Percentiles rank a stretch among this genome's conserved stretches.
These are phyloP conservation scores for Phytopythium ostracodes DNA, from an alignment of 352 stramenopile genomes.

Conservation along the genomic window DNA sequence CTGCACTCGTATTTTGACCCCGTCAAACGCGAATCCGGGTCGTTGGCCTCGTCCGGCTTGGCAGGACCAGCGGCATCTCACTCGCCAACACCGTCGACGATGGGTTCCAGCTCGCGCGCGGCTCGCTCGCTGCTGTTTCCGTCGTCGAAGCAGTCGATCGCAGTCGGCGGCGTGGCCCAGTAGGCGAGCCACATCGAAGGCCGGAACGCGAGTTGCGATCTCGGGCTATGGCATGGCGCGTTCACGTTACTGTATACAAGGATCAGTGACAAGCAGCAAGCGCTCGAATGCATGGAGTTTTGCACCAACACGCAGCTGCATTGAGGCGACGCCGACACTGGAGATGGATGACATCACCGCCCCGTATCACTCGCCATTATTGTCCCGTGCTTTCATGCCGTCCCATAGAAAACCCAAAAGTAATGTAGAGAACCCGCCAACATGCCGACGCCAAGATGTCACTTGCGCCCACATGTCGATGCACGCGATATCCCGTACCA, in stretches of 20 bases:
- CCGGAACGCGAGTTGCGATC: too few relatives aligned
- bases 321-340: neutral
- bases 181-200: too few relatives aligned
- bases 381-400: neutral
- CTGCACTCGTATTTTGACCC: constrained; percentile 75
- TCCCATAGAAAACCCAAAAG: neutral
- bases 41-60: too few relatives aligned
- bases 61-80: neutral
- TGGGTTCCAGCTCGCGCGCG: neutral
- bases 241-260: too few relatives aligned
- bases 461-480: too few relatives aligned
- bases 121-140: constrained; percentile 2
- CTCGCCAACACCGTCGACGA: neutral
- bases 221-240: too few relatives aligned
- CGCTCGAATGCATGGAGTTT: neutral
- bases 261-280: too few relatives aligned
- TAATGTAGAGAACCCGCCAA: neutral
- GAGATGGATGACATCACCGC: too few relatives aligned
- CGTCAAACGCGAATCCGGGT: neutral
- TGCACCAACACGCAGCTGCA: too few relatives aligned
- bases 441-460: neutral
- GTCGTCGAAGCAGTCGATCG: constrained; percentile 7
- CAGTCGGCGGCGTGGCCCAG: constrained; percentile 1
- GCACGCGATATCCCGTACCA: too few relatives aligned
- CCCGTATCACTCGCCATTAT: too few relatives aligned